Evolutionary conservation across 2,329 filamentous ascomycete genomes (phyloP).

Genomic region (Trichoderma brevicompactum): DNA sequence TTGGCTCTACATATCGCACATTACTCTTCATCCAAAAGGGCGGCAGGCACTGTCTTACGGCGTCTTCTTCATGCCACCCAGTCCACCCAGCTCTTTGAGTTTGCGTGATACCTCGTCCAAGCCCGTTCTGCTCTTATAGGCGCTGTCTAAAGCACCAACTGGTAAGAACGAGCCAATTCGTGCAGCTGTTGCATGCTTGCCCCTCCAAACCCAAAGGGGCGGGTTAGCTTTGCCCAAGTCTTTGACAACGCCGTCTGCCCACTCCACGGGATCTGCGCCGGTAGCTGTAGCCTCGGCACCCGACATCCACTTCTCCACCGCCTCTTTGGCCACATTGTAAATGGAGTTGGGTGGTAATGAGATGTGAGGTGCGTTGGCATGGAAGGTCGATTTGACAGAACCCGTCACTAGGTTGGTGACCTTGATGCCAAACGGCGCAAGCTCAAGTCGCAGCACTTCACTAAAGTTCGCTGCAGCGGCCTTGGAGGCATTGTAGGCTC

Average conservation of each 20-base stretch:
- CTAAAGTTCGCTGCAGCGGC: conserved; percentile 34
- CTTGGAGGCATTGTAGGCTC: conserved; percentile 37
- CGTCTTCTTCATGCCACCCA: not conserved
- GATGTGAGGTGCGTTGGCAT: conserved; percentile 15
- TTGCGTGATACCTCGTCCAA: conserved; percentile 12
- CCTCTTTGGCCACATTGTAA: conserved; percentile 20
- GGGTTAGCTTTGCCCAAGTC: not conserved
- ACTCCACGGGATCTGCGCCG: conserved; percentile 3
- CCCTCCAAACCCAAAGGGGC: conserved; percentile 13
- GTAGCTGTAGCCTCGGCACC: conserved; percentile 18
- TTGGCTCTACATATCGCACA: not conserved
- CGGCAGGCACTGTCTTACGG: not conserved
- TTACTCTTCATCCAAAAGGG: not conserved
- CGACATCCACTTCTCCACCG: conserved; percentile 26
- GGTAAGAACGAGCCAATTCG: conserved; percentile 14
- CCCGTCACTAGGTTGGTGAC: conserved; percentile 34
- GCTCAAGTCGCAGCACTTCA: conserved; percentile 38
- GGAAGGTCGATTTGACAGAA: conserved; percentile 27
- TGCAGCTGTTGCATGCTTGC: conserved; percentile 1
- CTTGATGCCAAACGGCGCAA: conserved; percentile 36
- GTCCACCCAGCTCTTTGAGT: not conserved
- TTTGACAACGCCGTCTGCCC: conserved; percentile 19
- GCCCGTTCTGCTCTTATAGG: not conserved
- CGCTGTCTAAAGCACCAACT: conserved; percentile 5
- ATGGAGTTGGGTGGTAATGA: conserved; percentile 13